Evolutionary conservation across 768 basidiomycete genomes (phyloP), one percentile per base, ranked within the genome.

Genomic region (Austroboletus festivus): DNA sequence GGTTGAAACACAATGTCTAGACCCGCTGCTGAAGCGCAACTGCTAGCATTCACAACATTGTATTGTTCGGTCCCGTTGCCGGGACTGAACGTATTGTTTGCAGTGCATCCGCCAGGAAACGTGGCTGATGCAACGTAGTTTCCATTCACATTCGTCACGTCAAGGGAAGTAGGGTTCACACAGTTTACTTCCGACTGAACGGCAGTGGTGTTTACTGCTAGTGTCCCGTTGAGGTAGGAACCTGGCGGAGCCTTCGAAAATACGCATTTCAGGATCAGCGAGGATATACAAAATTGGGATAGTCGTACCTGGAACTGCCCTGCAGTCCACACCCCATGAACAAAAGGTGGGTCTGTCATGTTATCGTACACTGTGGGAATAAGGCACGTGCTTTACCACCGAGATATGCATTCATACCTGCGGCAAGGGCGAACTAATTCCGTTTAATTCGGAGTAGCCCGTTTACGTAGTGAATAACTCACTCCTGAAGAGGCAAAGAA

Each of bases 401-500:
- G 19, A 37, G 15, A 35, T 10, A 8, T 9, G 19, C 49, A n/a
- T n/a, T n/a, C n/a, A 15, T 44, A 67, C 67, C 55, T 49, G 65
- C 67, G 26, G 67, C 62, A 12, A 62, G 51, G 21, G 48, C 49
- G 53, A 63, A 67, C 67, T 67, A 31, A 73, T 62, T 4, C 72
- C 72, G 6, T 7, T 30, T 57, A 10, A 55, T 45, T 38, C 1
- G 4, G 19, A 26, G 47, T 39, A 6, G 30, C 44, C 7, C 22
- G 38, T 15, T 40, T 35, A 21, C 35, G 10, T 8, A 47, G 38
- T 7, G 38, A 18, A 48, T 15, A 20, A 67, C 74, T 50, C 52
- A 76, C 77, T 40, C 84, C 84, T 8, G 81, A 75, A 8, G 83
- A 79, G 22, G 83, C 79, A 10, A 79, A 66, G 57, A 84, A 85